These are phyloP conservation scores for Candolleomyces eurysporus DNA, from an alignment of 768 basidiomycete genomes.

Conservation along the genomic window DNA sequence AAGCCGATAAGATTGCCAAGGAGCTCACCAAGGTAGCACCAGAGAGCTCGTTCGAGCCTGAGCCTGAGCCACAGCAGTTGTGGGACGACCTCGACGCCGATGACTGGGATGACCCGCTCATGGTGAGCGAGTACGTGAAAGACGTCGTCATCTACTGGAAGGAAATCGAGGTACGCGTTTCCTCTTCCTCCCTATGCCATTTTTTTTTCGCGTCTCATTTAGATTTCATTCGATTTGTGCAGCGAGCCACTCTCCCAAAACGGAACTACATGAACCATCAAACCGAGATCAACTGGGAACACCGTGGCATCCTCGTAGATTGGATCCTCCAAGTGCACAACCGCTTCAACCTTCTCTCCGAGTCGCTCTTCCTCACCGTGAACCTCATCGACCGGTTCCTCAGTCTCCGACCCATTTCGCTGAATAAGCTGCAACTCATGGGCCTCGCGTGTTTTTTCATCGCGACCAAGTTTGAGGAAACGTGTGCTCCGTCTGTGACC, in stretches of 20 bases:
- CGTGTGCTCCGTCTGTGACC: constrained; percentile 84
- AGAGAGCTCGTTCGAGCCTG: constrained; percentile 52
- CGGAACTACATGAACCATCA: constrained; percentile 94
- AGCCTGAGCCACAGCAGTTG: constrained; percentile 50
- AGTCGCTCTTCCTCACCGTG: constrained; percentile 91
- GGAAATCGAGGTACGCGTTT: constrained; percentile 68
- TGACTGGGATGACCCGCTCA: constrained; percentile 89
- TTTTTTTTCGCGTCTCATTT: not conserved
- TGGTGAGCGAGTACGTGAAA: constrained; percentile 94
- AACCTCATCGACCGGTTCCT: constrained; percentile 91
- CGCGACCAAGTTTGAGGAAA: constrained; percentile 95
- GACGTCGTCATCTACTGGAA: constrained; percentile 95
- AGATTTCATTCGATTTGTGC: not conserved
- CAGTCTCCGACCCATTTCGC: constrained; percentile 72
- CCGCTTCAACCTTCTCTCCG: constrained; percentile 87
- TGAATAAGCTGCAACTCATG: constrained; percentile 93
- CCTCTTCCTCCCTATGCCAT: not conserved
- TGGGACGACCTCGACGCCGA: constrained; percentile 96
- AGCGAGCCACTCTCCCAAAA: constrained; percentile 83
- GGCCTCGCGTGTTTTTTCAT: constrained; percentile 93
- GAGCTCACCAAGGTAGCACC: constrained; percentile 46
- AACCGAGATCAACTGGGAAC: constrained; percentile 92
- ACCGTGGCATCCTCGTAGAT: constrained; percentile 92
- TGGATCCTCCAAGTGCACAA: constrained; percentile 98
- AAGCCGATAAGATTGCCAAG: constrained; percentile 37